A percentile compares a stretch with the other conserved stretches of the same genome.
Conservation (phyloP, 768 basidiomycete genomes). For the Lepiota subincarnata region DNA sequence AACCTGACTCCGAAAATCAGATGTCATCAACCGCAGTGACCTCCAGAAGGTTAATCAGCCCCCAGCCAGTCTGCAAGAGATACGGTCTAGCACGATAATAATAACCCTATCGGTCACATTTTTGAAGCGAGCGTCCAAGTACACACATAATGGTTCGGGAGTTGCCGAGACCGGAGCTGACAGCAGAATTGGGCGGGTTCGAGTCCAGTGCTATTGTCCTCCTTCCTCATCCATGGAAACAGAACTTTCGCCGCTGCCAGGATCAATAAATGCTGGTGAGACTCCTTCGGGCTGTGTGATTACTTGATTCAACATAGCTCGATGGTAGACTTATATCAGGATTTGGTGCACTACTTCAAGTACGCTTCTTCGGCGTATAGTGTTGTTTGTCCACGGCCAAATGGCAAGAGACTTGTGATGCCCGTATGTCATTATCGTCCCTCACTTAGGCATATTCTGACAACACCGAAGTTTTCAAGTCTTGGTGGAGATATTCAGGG, state of each 20-base stretch:
- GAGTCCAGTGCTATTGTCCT: too few relatives aligned
- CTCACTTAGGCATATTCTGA: background rate
- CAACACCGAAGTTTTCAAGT: constrained; percentile 33
- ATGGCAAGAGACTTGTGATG: constrained; percentile 38
- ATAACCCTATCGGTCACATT: too few relatives aligned
- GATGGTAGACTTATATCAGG: constrained; percentile 36
- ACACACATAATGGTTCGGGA: too few relatives aligned
- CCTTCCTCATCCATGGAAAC: too few relatives aligned
- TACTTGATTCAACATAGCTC: background rate
- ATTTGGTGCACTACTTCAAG: constrained; percentile 51
- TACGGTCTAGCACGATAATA: too few relatives aligned
- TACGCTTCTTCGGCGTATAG: constrained; percentile 51
- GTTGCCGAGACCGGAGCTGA: too few relatives aligned
- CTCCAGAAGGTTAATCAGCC: too few relatives aligned
- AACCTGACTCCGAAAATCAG: too few relatives aligned
- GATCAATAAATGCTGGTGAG: constrained; percentile 1
- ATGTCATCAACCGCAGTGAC: too few relatives aligned
- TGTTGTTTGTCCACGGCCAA: constrained; percentile 42
- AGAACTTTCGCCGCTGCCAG: background rate
- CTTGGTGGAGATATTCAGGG: constrained; percentile 41
- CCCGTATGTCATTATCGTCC: constrained; percentile 24
- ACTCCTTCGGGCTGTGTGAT: background rate
- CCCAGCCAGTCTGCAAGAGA: too few relatives aligned
- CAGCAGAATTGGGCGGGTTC: too few relatives aligned
- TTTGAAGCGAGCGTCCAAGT: too few relatives aligned